Evolutionary conservation across 441 rosid species (phyloP), one percentile per base, ranked within the genome.

Genomic region (Omphalea diandra): DNA sequence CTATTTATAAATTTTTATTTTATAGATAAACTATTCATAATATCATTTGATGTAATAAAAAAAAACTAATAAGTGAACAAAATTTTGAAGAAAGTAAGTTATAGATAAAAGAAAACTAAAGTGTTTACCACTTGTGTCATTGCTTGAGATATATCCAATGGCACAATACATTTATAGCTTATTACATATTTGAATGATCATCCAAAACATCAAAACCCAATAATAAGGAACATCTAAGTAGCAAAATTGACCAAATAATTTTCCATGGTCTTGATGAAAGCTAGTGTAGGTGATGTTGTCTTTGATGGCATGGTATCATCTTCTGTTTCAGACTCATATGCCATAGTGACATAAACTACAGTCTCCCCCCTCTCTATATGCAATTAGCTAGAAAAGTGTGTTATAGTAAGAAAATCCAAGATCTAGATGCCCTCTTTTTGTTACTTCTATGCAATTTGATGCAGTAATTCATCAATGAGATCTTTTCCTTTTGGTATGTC

Each of bases 401-500:
- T n/a, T 72, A 55, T 74, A 80, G 35, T 63, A 70, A 49, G 77
- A 76, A 69, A 84, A 82, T 10, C 80, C 81, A 8, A 38, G 72
- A 62, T 69, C 60, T 22, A 82, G 80, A 63, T 76, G 80, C 3
- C 85, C 77, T 57, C 84, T 80, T 78, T 78, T 80, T 5, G 74
- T 58, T 11, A 82, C 84, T 57, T 78, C 69, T 5, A 18, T 1
- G 73, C 67, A 6, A 84, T 57, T 69, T 60, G 52, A 63, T 76
- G 83, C 67, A 12, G 0, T 17, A 63, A 67, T 24, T 80, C 83
- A 7, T 82, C 76, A 14, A 80, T 52, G 73, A 68, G 3, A 80
- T 71, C 67, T 66, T 74, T 65, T 84, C 84, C 75, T 76, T 84
- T 65, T 84, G 83, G 38, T 76, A 76, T 49, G 68, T 77, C 71